phyloP scores from a whole-genome alignment of 2,329 filamentous ascomycete species.

The Sporothrix mexicana region DNA sequence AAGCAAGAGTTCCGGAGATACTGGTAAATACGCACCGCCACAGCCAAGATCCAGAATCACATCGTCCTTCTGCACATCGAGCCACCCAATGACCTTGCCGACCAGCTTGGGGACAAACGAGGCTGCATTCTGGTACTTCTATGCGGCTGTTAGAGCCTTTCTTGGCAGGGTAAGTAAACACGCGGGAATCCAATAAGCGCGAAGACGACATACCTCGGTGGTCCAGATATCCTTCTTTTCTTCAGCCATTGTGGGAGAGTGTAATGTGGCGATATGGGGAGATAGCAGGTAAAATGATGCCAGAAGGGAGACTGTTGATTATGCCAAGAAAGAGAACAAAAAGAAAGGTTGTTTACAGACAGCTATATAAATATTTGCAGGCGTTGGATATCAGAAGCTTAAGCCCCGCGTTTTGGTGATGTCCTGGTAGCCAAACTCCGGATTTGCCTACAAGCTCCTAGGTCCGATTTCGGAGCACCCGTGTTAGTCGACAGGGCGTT shows the following conservation, averaged over 20 bases:
- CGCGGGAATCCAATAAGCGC: neutral
- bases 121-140: constrained; percentile 66
- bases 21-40: constrained; percentile 54
- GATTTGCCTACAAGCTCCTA: neutral
- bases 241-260: constrained; percentile 36
- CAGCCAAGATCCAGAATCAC: constrained; percentile 67
- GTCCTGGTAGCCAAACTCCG: neutral
- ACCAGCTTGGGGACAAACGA: constrained; percentile 69
- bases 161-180: neutral
- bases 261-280: neutral
- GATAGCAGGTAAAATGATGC: neutral
- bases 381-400: neutral
- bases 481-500: constrained; percentile 24
- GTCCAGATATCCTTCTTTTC: constrained; percentile 49
- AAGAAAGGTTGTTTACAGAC: neutral
- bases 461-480: constrained; percentile 34
- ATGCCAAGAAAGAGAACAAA: neutral
- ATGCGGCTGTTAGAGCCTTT: neutral
- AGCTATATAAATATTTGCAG: constrained; percentile 16
- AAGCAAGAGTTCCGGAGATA: neutral
- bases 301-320: neutral
- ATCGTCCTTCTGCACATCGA: constrained; percentile 64
- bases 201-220: constrained; percentile 44
- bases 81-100: constrained; percentile 62
- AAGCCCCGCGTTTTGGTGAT: constrained; percentile 26